phyloP scores from a whole-genome alignment of 1,284 basidiomycete genomes.

The Boletus smithii region DNA sequence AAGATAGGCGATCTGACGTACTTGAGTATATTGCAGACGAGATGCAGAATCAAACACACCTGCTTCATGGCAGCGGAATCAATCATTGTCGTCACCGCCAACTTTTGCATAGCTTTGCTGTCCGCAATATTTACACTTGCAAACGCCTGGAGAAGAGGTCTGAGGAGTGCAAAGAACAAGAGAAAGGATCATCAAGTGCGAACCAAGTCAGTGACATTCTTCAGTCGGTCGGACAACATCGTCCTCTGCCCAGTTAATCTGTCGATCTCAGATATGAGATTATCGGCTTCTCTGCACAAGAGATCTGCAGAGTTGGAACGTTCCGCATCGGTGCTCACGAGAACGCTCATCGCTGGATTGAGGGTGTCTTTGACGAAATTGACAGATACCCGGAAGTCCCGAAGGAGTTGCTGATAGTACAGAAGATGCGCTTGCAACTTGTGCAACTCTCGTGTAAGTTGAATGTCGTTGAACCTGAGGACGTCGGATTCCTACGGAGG shows the following conservation, averaged over 20 bases:
- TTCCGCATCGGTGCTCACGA: slow-evolving; percentile 11
- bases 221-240: slow-evolving; percentile 46
- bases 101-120: slow-evolving; percentile 41
- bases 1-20: slow-evolving; percentile 30
- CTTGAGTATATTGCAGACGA: slow-evolving; percentile 2
- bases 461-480: slow-evolving; percentile 36
- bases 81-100: slow-evolving; percentile 45
- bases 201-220: slow-evolving; percentile 51
- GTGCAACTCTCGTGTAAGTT: slow-evolving; percentile 48
- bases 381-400: slow-evolving; percentile 51
- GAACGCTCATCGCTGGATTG: slow-evolving; percentile 41
- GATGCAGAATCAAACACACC: slow-evolving; percentile 13
- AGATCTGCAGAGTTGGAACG: slow-evolving; percentile 23
- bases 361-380: slow-evolving; percentile 44
- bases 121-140: slow-evolving; percentile 49
- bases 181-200: not conserved
- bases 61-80: slow-evolving; percentile 54
- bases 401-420: slow-evolving; percentile 49
- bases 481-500: slow-evolving; percentile 42
- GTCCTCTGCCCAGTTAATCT: slow-evolving; percentile 40
- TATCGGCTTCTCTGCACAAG: slow-evolving; percentile 43
- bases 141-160: slow-evolving; percentile 38
- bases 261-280: slow-evolving; percentile 44
- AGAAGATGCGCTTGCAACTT: slow-evolving; percentile 51
- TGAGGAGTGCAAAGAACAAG: not conserved